phyloP scores from a whole-genome alignment of 345 rosid species.

The Salix udensis region DNA sequence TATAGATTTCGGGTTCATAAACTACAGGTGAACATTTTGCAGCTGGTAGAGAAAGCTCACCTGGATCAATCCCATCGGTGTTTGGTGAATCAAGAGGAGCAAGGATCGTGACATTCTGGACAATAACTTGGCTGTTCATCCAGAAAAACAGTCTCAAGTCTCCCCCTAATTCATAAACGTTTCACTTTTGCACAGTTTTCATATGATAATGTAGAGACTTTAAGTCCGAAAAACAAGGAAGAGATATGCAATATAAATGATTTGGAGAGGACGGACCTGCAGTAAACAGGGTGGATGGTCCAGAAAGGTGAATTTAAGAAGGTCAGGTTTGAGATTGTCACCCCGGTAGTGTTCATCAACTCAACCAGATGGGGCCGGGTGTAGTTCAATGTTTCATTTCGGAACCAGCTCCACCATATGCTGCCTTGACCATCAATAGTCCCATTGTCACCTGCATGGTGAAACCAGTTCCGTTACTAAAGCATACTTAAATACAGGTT shows the following conservation, averaged over 20 bases:
- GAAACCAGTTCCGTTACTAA: slow-evolving; percentile 18
- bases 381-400: slow-evolving; percentile 57
- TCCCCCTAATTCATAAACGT: slow-evolving; percentile 37
- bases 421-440: slow-evolving; percentile 94
- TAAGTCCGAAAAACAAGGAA: slow-evolving; percentile 21
- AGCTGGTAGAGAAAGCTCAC: slow-evolving; percentile 37
- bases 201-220: slow-evolving; percentile 12
- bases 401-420: slow-evolving; percentile 87
- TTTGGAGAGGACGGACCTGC: slow-evolving; percentile 61
- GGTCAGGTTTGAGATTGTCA: slow-evolving; percentile 79
- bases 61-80: slow-evolving; percentile 96
- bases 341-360: slow-evolving; percentile 78
- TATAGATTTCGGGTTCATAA: neutral
- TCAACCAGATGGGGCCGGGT: slow-evolving; percentile 96
- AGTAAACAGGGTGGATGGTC: slow-evolving; percentile 95
- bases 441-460: slow-evolving; percentile 76
- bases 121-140: slow-evolving; percentile 73
- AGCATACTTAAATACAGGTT: neutral
- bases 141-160: slow-evolving; percentile 41
- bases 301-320: slow-evolving; percentile 92
- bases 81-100: slow-evolving; percentile 97
- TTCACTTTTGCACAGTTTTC: slow-evolving; percentile 32
- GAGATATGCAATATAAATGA: slow-evolving; percentile 5
- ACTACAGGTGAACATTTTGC: neutral
- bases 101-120: slow-evolving; percentile 78